Evolutionary conservation across 2,329 filamentous ascomycete species (phyloP), one percentile per base, ranked within the genome.

Genomic region (Stagonosporopsis rhizophila): DNA sequence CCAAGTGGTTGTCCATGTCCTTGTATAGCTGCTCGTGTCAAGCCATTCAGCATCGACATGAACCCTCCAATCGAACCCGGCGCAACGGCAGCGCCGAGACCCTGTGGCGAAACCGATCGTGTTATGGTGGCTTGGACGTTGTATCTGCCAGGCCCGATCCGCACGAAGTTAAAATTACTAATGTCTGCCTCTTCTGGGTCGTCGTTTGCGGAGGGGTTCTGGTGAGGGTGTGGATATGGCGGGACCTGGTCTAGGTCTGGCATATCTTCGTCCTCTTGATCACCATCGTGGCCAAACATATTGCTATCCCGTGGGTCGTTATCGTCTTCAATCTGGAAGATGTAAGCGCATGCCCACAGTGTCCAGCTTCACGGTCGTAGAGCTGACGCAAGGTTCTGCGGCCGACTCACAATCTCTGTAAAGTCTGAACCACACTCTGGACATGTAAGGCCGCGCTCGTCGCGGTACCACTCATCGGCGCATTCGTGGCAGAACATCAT

Each of bases 401-500:
- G 52, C 56, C 44, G 52, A 81, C 89, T 71, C 81, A 96, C 93
- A 67, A 98, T 92, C 78, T 99, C 93, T 15, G 87, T 91, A 64
- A 91, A 88, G 19, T 96, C 91, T 34, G 87, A 87, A 4, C 82
- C 73, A 73, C 95, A 99, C n/a, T 79, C 76, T 15, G 92, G 92
- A 72, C 95, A 99, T 15, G 78, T 79, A 60, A 96, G 78, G 23
- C 83, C 87, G 62, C 84, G 81, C 61, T 89, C 84, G 57, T 91
- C 85, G 57, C 86, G 82, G 69, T 89, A 91, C 92, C 92, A 98
- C 74, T 96, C 89, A 61, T 89, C 79, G 48, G 83, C 75, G 78
- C 95, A 98, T 58, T 83, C 79, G 77, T 98, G 92, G 77, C 95
- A 99, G 75, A 85, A 96, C 51, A 97, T 88, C 62, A 94, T 85